These are phyloP conservation scores for Tuber umbilicatum DNA, from an alignment of 495 filamentous ascomycete genomes.

Conservation along the genomic window DNA sequence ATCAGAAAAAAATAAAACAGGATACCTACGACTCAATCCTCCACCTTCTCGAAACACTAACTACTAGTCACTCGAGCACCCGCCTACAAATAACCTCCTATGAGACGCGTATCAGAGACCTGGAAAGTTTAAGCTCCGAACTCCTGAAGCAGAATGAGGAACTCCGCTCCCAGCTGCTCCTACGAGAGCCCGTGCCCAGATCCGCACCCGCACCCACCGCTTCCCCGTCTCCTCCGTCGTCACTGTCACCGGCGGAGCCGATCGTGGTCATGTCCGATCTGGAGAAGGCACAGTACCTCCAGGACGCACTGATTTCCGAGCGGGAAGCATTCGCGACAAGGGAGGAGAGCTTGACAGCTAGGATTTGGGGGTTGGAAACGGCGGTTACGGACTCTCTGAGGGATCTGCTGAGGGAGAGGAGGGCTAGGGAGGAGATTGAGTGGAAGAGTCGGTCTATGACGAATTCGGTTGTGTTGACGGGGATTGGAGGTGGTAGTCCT, in stretches of 20 bases:
- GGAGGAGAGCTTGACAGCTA: conserved; percentile 24
- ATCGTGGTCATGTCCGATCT: not conserved
- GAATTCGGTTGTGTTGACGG: conserved; percentile 1
- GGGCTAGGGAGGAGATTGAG: conserved; percentile 29
- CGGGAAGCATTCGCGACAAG: conserved; percentile 21
- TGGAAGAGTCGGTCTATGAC: conserved; percentile 26
- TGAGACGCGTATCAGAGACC: conserved; percentile 25
- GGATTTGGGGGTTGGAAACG: conserved; percentile 23
- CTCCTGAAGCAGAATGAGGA: conserved; percentile 17
- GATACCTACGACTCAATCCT: not conserved
- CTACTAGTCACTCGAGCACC: not conserved
- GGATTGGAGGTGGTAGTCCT: not conserved
- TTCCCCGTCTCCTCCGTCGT: not conserved
- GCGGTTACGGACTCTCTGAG: conserved; percentile 29
- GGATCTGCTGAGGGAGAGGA: conserved; percentile 24
- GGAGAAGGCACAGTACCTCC: conserved; percentile 12
- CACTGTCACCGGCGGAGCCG: conserved; percentile 3
- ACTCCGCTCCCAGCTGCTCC: too few relatives aligned
- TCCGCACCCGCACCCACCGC: conserved; percentile 4
- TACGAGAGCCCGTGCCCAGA: conserved; percentile 9
- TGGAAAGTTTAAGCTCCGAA: conserved; percentile 23
- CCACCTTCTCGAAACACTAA: not conserved
- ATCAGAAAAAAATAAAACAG: not conserved
- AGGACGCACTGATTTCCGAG: conserved; percentile 18
- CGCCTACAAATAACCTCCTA: conserved; percentile 14